Evolutionary conservation across 2,329 filamentous ascomycete species (phyloP), one percentile per base, ranked within the genome.

Genomic region (Colletotrichum costaricense): DNA sequence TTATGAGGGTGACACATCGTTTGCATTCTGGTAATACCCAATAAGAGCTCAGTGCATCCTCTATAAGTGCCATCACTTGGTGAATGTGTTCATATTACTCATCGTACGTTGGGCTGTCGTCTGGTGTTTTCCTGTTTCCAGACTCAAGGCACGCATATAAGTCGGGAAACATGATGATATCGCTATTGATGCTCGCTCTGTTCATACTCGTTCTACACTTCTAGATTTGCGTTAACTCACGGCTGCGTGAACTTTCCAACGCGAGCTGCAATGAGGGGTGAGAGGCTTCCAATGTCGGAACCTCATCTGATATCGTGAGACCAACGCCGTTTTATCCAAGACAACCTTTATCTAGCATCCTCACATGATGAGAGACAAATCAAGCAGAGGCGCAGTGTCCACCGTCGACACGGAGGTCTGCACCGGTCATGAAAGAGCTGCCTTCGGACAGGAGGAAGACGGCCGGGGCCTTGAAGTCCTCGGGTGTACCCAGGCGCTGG

Each of bases 401-500:
- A 63, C 89, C 89, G 77, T 91, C 89, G 46, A 91, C 87, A 19
- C 88, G 78, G 75, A 91, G 76, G 57, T 89, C 88, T 14, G 86
- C 84, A 0, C 88, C 89, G 0, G 89, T 90, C 84, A 91, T 90
- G 76, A 88, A 91, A 1, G 84, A 84, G 75, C 87, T 89, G 0
- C 88, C 89, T 74, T 88, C 85, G 16, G 88, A 87, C n/a, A 90
- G 75, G 62, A 90, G 82, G 76, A 90, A 91, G 8, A 91, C 82
- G 2, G 87, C 87, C 0, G 87, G 86, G 0, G 88, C 89, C 72
- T 90, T 86, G 78, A 90, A 90, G 75, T 91, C 89, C 75, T 90
- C 88, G 0, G 88, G 87, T 8, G 82, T 83, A 5, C 88, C 88
- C 57, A 91, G 77, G 30, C 88, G 83, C 9, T 87, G 87, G 30